phyloP scores from a whole-genome alignment of 176 grass and related monocot species.

The Dendrocalamus sinicus region DNA sequence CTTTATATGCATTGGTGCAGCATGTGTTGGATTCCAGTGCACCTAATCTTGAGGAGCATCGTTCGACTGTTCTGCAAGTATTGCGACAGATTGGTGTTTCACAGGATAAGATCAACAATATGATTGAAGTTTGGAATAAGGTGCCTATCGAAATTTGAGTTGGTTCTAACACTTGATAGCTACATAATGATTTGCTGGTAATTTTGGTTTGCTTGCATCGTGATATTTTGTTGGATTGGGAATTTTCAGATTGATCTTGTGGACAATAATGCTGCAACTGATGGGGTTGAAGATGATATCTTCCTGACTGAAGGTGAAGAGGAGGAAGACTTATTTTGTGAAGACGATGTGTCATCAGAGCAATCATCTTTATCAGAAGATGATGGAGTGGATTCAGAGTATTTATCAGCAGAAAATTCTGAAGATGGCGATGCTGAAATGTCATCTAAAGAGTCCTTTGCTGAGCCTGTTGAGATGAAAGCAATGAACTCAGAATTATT shows the following conservation, averaged over 20 bases:
- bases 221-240: constrained; percentile 15
- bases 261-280: constrained; percentile 49
- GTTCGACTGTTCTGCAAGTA: constrained; percentile 80
- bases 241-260: constrained; percentile 76
- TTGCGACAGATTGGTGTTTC: constrained; percentile 89
- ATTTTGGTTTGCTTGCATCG: constrained; percentile 25
- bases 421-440: constrained; percentile 35
- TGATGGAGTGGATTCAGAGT: constrained; percentile 49
- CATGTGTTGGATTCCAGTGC: constrained; percentile 91
- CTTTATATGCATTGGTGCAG: constrained; percentile 55
- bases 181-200: constrained; percentile 25
- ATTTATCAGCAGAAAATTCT: constrained; percentile 50
- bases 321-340: constrained; percentile 52
- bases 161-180: constrained; percentile 38
- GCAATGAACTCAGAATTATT: constrained; percentile 25
- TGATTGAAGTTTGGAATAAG: constrained; percentile 99
- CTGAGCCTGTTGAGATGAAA: constrained; percentile 32
- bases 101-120: constrained; percentile 81
- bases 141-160: constrained; percentile 41
- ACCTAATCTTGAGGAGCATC: constrained; percentile 79
- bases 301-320: constrained; percentile 55
- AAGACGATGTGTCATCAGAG: constrained; percentile 54
- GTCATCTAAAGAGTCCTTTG: constrained; percentile 34
- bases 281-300: constrained; percentile 46
- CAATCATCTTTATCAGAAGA: constrained; percentile 57